phyloP scores from a whole-genome alignment of 2,329 filamentous ascomycete genomes.

The Fusarium tupiense region DNA sequence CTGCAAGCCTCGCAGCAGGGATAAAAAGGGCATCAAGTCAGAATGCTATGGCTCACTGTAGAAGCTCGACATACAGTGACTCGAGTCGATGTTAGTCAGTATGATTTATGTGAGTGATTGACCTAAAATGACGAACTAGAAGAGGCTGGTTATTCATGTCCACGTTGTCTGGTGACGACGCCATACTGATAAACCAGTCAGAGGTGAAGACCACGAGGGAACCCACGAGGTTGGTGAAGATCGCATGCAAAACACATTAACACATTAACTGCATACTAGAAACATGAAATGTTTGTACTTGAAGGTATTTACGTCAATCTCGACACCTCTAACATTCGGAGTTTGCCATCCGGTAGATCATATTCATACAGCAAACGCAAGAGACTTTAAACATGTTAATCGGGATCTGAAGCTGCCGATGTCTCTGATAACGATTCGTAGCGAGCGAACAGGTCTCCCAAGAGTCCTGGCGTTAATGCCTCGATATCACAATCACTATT shows the following conservation, averaged over 20 bases:
- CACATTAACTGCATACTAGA: conserved; percentile 13
- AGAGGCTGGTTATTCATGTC: conserved; percentile 30
- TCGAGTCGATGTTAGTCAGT: background rate
- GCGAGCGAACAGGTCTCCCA: background rate
- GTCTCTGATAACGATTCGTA: conserved; percentile 1
- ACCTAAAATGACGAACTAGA: background rate
- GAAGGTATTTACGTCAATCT: background rate
- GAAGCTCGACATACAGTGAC: conserved; percentile 8
- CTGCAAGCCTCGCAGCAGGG: conserved; percentile 28
- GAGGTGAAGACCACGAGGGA: conserved; percentile 14
- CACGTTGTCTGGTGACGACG: conserved; percentile 37
- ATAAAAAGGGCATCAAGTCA: conserved; percentile 20
- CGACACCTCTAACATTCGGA: background rate
- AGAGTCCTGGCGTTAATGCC: conserved; percentile 5
- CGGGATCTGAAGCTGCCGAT: conserved; percentile 27
- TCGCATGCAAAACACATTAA: conserved; percentile 17
- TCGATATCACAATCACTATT: background rate
- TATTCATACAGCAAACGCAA: conserved; percentile 3
- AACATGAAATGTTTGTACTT: conserved; percentile 11
- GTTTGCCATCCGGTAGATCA: conserved; percentile 24
- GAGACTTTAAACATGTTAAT: conserved; percentile 13
- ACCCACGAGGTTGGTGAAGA: conserved; percentile 29
- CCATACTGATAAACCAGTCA: conserved; percentile 23
- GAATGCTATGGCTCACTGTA: conserved; percentile 14
- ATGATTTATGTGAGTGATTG: conserved; percentile 2